phyloP scores from a whole-genome alignment of 495 filamentous ascomycete genomes.

The Friedmanniomyces simplex region DNA sequence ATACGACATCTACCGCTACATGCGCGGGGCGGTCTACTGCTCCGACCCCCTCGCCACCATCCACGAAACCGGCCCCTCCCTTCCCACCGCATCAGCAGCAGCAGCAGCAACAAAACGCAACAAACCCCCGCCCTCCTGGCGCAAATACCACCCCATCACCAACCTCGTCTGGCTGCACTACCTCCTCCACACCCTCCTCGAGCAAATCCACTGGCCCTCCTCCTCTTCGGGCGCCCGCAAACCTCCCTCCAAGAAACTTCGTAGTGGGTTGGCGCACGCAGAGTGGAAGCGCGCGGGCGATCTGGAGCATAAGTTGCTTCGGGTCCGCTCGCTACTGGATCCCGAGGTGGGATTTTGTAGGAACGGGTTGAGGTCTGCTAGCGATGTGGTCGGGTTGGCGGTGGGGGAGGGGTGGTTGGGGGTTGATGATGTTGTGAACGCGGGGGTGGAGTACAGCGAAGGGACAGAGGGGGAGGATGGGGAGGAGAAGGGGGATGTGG shows the following conservation, averaged over 20 bases:
- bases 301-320: constrained; percentile 21
- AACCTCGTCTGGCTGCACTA: constrained; percentile 36
- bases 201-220: constrained; percentile 19
- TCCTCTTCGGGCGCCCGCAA: too few relatives aligned
- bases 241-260: constrained; percentile 4
- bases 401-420: constrained; percentile 28
- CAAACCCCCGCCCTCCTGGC: constrained; percentile 17
- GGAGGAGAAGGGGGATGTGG: not conserved
- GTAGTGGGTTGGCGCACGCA: not conserved
- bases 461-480: not conserved
- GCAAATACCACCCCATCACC: constrained; percentile 27
- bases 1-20: constrained; percentile 36
- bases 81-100: not conserved
- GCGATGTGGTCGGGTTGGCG: constrained; percentile 27
- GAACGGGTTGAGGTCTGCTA: constrained; percentile 18
- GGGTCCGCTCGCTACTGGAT: constrained; percentile 21
- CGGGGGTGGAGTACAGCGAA: too few relatives aligned
- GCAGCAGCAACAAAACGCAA: not conserved
- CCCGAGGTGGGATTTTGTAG: constrained; percentile 17
- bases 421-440: constrained; percentile 25
- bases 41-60: constrained; percentile 17
- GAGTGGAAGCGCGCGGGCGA: constrained; percentile 22
- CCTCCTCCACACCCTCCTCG: constrained; percentile 22
- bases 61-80: not conserved
- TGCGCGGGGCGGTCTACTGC: constrained; percentile 22